A percentile compares a stretch with the other conserved stretches of the same genome.
Conservation (phyloP, 2,329 filamentous ascomycete genomes). For the Alternaria incomplexa region DNA sequence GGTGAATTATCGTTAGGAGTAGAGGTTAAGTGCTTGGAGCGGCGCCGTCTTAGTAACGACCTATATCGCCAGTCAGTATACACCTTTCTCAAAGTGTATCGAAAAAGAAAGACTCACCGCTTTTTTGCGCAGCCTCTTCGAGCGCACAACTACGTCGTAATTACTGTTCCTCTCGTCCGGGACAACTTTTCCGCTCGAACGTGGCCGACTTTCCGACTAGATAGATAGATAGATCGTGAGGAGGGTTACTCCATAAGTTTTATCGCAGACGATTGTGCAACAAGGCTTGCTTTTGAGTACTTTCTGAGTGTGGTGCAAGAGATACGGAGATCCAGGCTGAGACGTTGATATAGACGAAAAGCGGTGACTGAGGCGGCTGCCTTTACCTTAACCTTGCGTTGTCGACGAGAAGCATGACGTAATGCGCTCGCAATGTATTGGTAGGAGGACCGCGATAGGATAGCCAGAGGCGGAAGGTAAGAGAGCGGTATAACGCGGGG, state of each 20-base stretch:
- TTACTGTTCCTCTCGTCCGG: rapidly evolving
- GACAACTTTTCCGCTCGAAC: rapidly evolving
- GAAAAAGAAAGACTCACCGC: neutral
- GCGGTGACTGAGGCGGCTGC: neutral
- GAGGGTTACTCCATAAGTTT: neutral
- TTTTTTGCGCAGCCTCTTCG: neutral
- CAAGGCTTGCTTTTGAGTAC: rapidly evolving
- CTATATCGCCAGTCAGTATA: neutral
- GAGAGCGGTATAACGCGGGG: neutral
- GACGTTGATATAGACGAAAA: neutral
- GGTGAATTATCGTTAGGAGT: neutral
- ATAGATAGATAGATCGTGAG: neutral
- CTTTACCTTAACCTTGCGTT: neutral
- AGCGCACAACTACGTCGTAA: neutral
- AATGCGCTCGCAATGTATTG: neutral
- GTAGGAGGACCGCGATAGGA: neutral
- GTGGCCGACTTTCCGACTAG: neutral
- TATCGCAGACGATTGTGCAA: rapidly evolving
- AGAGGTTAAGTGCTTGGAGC: neutral
- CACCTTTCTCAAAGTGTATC: rapidly evolving
- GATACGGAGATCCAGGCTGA: no score
- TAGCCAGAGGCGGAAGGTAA: neutral
- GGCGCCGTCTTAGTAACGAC: neutral
- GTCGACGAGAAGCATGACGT: neutral
- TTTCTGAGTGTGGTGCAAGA: neutral